Evolutionary conservation across 768 basidiomycete species (phyloP).

Genomic region (Leucogyrophana mollusca): DNA sequence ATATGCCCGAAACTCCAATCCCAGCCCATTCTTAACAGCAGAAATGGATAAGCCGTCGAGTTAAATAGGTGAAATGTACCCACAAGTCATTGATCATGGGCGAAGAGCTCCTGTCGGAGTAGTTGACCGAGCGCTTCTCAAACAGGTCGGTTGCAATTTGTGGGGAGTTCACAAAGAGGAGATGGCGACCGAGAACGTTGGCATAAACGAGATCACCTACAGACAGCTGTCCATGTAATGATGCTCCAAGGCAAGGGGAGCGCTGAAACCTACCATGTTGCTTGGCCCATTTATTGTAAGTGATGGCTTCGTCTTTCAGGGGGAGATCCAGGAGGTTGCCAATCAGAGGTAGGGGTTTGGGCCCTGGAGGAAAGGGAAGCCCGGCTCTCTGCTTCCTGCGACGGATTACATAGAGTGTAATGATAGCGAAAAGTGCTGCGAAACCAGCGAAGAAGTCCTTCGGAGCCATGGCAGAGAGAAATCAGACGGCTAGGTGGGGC

Average conservation of each 20-base stretch:
- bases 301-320: conserved; percentile 32
- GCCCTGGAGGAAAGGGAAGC: conserved; percentile 53
- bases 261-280: conserved; percentile 28
- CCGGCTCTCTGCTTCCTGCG: conserved; percentile 8
- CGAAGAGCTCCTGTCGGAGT: conserved; percentile 50
- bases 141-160: conserved; percentile 50
- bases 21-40: conserved; percentile 40
- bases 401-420: conserved; percentile 15
- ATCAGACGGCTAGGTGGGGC: too few relatives aligned
- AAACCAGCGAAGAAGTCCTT: conserved; percentile 9
- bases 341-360: conserved; percentile 48
- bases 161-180: conserved; percentile 48
- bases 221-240: conserved; percentile 1
- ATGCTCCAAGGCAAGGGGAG: not conserved
- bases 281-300: conserved; percentile 43
- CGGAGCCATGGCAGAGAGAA: too few relatives aligned
- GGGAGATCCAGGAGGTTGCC: conserved; percentile 53
- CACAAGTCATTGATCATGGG: conserved; percentile 53
- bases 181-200: conserved; percentile 46
- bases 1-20: conserved; percentile 58
- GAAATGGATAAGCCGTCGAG: not conserved
- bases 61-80: conserved; percentile 11
- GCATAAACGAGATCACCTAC: conserved; percentile 56
- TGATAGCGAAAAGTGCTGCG: conserved; percentile 19
- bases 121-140: conserved; percentile 54